Percentiles rank a stretch among this genome's conserved stretches.
These are phyloP conservation scores for Corylus avellana DNA, from an alignment of 306 rosid genomes.

Conservation along the genomic window DNA sequence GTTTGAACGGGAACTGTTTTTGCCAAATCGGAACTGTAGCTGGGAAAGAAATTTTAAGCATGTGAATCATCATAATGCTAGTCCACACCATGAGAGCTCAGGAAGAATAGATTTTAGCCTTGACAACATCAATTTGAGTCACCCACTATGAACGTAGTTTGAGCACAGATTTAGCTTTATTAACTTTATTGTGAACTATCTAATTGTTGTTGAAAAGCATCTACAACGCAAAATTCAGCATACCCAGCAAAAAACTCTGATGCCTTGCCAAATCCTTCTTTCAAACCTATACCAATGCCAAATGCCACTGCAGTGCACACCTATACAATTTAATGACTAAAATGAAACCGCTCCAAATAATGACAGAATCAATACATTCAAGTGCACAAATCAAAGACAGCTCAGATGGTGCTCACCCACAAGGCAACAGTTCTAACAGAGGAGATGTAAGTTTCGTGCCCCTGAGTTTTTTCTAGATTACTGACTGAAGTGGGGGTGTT, in stretches of 20 bases:
- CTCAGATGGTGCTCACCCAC: slow-evolving; percentile 61
- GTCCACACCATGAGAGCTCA: background rate
- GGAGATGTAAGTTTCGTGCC: slow-evolving; percentile 44
- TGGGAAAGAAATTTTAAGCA: background rate
- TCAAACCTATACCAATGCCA: slow-evolving; percentile 79
- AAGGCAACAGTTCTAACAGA: slow-evolving; percentile 72
- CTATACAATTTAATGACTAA: slow-evolving; percentile 37
- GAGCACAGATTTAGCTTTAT: background rate
- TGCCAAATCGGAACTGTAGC: background rate
- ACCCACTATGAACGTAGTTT: slow-evolving; percentile 7
- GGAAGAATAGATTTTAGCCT: background rate
- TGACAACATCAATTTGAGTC: background rate
- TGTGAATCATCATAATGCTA: background rate
- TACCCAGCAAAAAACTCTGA: slow-evolving; percentile 94
- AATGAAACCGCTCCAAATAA: background rate
- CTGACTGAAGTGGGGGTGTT: slow-evolving; percentile 12
- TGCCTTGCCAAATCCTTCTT: slow-evolving; percentile 76
- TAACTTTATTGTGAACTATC: background rate
- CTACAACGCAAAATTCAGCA: slow-evolving; percentile 20
- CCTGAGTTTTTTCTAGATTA: slow-evolving; percentile 34
- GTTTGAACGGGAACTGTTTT: background rate
- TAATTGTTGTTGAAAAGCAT: background rate
- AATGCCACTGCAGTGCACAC: slow-evolving; percentile 75
- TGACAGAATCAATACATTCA: slow-evolving; percentile 16
- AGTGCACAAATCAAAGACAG: slow-evolving; percentile 19